Conservation (phyloP, 345 rosid species). For the Brassica nigra region DNA sequence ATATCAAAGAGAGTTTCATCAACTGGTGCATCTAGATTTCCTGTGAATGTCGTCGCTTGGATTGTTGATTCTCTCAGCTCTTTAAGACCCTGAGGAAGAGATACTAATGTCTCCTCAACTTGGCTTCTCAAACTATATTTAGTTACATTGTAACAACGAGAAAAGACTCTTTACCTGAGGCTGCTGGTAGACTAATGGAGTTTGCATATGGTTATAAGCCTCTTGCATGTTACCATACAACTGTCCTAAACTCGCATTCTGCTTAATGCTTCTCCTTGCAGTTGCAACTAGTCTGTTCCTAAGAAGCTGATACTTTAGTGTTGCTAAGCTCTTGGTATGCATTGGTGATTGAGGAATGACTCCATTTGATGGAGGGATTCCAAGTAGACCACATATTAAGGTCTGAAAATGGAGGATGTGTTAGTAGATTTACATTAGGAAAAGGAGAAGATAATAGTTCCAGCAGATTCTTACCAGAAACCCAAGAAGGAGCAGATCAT, state of each 20-base stretch:
- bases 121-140: not conserved
- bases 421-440: not conserved
- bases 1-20: constrained; percentile 84
- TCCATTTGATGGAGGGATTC: constrained; percentile 96
- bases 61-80: constrained; percentile 88
- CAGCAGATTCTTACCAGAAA: constrained; percentile 57
- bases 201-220: constrained; percentile 81
- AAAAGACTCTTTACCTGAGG: constrained; percentile 43
- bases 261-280: constrained; percentile 62
- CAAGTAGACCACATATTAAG: constrained; percentile 85
- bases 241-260: constrained; percentile 80
- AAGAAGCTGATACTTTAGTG: constrained; percentile 89
- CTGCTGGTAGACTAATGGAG: constrained; percentile 73
- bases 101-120: not conserved
- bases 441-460: not conserved
- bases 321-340: constrained; percentile 96
- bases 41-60: constrained; percentile 71
- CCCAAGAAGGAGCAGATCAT: constrained; percentile 86
- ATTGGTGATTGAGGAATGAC: constrained; percentile 98
- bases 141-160: not conserved
- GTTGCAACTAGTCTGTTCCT: constrained; percentile 74
- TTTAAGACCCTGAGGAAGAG: constrained; percentile 65
- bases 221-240: constrained; percentile 85
- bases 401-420: constrained; percentile 46
- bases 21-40: constrained; percentile 77